phyloP scores from a whole-genome alignment of 352 stramenopile genomes.

The Phytopythium oedochilum region DNA sequence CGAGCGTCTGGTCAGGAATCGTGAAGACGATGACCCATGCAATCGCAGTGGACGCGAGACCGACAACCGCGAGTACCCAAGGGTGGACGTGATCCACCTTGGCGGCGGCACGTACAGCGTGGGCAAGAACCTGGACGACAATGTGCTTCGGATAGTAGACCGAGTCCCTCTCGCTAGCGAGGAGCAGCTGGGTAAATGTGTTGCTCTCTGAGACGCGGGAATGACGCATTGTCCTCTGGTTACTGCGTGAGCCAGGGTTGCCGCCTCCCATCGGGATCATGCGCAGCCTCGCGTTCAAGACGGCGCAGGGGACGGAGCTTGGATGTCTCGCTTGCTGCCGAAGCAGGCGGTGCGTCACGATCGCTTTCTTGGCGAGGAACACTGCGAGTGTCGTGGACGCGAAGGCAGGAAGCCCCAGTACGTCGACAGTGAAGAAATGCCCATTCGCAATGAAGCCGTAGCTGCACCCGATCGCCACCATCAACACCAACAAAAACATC shows the following conservation, averaged over 20 bases:
- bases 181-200: too few relatives aligned
- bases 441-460: too few relatives aligned
- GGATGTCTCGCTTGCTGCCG: not conserved
- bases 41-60: not conserved
- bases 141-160: not conserved
- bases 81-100: not conserved
- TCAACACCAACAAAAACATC: too few relatives aligned
- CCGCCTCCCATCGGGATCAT: not conserved
- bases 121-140: too few relatives aligned
- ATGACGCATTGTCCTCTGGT: too few relatives aligned
- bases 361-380: not conserved
- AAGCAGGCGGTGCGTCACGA: not conserved
- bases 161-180: too few relatives aligned
- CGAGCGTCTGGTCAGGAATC: not conserved
- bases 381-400: not conserved
- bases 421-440: not conserved
- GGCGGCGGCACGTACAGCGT: too few relatives aligned
- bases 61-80: not conserved
- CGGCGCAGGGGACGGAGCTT: not conserved
- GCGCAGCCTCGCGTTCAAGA: not conserved
- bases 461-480: not conserved
- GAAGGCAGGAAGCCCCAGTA: not conserved
- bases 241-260: too few relatives aligned
- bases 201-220: too few relatives aligned
- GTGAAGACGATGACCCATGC: not conserved